A percentile compares a stretch with the other conserved stretches of the same genome.
Conservation (phyloP, 1,139 yeast species). For the Arxiozyma slooffiae region DNA sequence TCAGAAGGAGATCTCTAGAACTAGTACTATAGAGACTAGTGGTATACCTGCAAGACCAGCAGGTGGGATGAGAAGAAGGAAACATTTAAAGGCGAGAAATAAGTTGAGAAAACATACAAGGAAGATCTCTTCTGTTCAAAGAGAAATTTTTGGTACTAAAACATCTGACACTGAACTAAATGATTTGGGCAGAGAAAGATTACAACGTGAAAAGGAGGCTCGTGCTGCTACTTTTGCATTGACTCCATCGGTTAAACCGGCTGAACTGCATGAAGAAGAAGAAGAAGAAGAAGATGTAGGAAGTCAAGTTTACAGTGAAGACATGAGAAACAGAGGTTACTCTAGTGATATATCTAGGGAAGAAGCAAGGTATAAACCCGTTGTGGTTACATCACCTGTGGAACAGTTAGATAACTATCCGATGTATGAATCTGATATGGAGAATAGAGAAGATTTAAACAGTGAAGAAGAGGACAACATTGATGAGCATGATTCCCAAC, state of each 20-base stretch:
- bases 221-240: conserved; percentile 35
- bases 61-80: conserved; percentile 59
- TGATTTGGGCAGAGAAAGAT: conserved; percentile 29
- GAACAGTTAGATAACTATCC: conserved; percentile 11
- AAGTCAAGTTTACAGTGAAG: conserved; percentile 8
- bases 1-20: conserved; percentile 17
- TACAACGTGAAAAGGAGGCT: conserved; percentile 34
- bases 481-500: background rate
- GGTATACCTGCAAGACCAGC: conserved; percentile 68
- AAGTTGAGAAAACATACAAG: conserved; percentile 33
- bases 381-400: conserved; percentile 8
- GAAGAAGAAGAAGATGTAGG: conserved; percentile 16
- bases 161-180: conserved; percentile 19
- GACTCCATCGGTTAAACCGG: conserved; percentile 14
- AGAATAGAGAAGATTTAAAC: background rate
- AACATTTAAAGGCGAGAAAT: conserved; percentile 28
- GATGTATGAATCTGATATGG: conserved; percentile 8
- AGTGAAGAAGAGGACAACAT: conserved; percentile 10
- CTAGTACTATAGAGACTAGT: conserved; percentile 46
- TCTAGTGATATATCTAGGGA: background rate
- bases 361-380: conserved; percentile 9
- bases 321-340: conserved; percentile 3
- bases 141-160: conserved; percentile 8
- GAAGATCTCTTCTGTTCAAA: conserved; percentile 5
- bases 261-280: conserved; percentile 18